Conservation (phyloP, 176 grass and related monocot species). For the Oryza meyeriana region DNA sequence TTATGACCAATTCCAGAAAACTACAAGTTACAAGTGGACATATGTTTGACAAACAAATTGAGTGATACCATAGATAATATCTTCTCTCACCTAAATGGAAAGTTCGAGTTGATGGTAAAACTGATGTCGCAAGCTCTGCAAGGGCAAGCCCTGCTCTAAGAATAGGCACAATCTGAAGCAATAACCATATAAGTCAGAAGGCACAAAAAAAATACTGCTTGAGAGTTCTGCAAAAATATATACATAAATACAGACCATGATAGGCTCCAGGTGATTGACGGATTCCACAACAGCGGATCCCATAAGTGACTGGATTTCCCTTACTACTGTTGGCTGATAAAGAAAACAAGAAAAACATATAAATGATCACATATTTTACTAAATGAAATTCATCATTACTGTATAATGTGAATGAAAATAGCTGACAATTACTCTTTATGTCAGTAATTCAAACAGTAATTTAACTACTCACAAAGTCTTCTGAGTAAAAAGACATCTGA, state of each 20-base stretch:
- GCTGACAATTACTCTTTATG: not conserved
- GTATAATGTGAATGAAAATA: too few relatives aligned
- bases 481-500: not conserved
- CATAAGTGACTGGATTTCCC: constrained; percentile 53
- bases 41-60: not conserved
- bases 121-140: constrained; percentile 50
- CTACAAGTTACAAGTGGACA: not conserved
- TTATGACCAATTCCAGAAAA: not conserved
- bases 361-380: not conserved
- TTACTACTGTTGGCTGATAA: constrained; percentile 42
- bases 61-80: not conserved
- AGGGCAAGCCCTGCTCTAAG: constrained; percentile 71
- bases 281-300: constrained; percentile 49
- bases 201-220: not conserved
- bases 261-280: constrained; percentile 56
- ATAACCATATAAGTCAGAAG: not conserved
- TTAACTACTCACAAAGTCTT: too few relatives aligned
- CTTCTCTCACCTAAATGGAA: constrained; percentile 58
- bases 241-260: constrained; percentile 44
- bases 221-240: not conserved
- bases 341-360: not conserved
- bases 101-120: constrained; percentile 71
- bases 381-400: not conserved
- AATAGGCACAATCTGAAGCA: constrained; percentile 63
- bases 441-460: too few relatives aligned